Conservation (phyloP, 768 basidiomycete species). For the Tulasnella sp. region DNA sequence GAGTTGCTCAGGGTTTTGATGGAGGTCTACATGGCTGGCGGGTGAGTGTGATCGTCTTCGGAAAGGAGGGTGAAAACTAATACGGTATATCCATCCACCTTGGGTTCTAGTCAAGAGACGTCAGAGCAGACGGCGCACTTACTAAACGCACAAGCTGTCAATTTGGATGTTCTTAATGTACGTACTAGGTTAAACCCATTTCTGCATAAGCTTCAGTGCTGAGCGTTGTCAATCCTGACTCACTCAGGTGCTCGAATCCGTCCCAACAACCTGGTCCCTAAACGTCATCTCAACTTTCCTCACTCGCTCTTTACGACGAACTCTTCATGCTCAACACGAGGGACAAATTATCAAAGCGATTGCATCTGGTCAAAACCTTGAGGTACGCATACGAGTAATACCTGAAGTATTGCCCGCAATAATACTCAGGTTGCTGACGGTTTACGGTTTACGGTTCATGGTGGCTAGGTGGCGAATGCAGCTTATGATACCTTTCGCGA, state of each 20-base stretch:
- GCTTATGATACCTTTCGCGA: slow-evolving; percentile 50
- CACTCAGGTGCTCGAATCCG: slow-evolving; percentile 46
- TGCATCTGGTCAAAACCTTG: slow-evolving; percentile 68
- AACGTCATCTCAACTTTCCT: slow-evolving; percentile 65
- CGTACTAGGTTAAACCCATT: slow-evolving; percentile 25
- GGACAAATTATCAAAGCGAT: slow-evolving; percentile 69
- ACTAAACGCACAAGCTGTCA: slow-evolving; percentile 69
- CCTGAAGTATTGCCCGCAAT: neutral
- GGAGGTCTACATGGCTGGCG: slow-evolving; percentile 71
- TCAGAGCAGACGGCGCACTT: slow-evolving; percentile 54
- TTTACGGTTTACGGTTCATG: too few relatives aligned
- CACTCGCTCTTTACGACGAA: slow-evolving; percentile 63
- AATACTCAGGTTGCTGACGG: slow-evolving; percentile 46
- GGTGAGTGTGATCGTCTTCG: slow-evolving; percentile 37
- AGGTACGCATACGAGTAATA: slow-evolving; percentile 30
- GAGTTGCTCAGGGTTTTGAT: slow-evolving; percentile 59
- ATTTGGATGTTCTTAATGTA: slow-evolving; percentile 70
- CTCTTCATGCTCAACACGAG: slow-evolving; percentile 59
- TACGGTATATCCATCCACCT: too few relatives aligned
- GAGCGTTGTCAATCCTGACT: neutral
- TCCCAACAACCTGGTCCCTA: slow-evolving; percentile 72
- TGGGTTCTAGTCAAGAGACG: slow-evolving; percentile 37
- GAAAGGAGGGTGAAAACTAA: neutral
- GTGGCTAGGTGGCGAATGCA: too few relatives aligned
- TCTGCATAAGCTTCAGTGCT: neutral